Conservation (phyloP, 2,329 filamentous ascomycete species). For the Verticillium isaacii region DNA sequence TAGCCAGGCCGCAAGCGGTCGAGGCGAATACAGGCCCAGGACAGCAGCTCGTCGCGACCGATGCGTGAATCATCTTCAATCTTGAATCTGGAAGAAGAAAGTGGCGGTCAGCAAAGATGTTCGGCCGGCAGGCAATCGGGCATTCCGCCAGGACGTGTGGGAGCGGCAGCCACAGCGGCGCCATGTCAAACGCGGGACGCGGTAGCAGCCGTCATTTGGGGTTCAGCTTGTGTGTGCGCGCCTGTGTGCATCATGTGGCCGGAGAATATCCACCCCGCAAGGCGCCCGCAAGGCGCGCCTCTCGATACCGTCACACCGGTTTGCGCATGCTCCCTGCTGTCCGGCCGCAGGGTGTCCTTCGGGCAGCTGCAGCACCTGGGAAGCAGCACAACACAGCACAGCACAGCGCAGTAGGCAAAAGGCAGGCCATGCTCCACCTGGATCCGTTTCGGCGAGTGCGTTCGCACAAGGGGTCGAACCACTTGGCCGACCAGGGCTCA, state of each 20-base stretch:
- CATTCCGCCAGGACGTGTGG: not conserved
- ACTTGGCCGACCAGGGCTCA: not conserved
- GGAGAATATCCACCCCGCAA: not conserved
- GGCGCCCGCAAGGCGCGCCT: not conserved
- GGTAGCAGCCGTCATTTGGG: not conserved
- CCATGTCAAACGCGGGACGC: not conserved
- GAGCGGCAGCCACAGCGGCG: not conserved
- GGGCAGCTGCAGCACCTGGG: not conserved
- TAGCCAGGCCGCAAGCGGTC: constrained; percentile 52
- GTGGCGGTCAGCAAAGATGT: not conserved
- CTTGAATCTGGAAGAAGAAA: constrained; percentile 38
- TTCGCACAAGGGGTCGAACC: not conserved
- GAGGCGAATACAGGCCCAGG: constrained; percentile 56
- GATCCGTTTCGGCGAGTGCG: not conserved
- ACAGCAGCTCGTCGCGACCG: constrained; percentile 34
- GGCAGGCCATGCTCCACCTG: not conserved
- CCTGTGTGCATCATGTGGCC: not conserved
- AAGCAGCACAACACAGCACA: too few relatives aligned
- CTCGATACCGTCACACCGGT: not conserved
- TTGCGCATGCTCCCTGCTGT: not conserved
- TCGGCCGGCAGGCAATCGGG: not conserved
- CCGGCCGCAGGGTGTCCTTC: not conserved
- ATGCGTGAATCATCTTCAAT: constrained; percentile 43
- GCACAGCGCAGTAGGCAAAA: not conserved
- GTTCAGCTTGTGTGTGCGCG: not conserved